These are phyloP conservation scores for Neoscytalidium dimidiatum DNA, from an alignment of 2,329 filamentous ascomycete species.

Conservation along the genomic window DNA sequence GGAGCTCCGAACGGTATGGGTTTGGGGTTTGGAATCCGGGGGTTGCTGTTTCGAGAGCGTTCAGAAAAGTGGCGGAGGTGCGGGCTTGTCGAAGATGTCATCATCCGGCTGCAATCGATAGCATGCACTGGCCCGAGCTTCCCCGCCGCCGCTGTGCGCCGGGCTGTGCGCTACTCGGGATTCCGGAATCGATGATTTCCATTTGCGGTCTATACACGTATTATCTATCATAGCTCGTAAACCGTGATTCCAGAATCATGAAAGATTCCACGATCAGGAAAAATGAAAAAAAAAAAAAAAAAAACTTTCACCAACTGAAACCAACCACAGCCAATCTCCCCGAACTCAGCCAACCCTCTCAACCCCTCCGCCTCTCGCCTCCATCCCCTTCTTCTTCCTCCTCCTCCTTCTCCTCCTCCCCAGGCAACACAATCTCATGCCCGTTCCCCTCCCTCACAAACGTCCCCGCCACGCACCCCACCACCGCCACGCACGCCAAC, in stretches of 20 bases:
- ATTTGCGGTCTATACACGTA: too few species aligned
- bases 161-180: too few species aligned
- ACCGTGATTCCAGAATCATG: too few species aligned
- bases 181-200: too few species aligned
- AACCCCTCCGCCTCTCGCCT: background rate
- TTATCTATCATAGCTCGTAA: too few species aligned
- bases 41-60: too few species aligned
- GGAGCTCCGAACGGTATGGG: background rate
- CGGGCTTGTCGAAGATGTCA: constrained; percentile 5
- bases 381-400: constrained; percentile 15
- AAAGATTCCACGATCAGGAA: too few species aligned
- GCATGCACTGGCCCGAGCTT: background rate
- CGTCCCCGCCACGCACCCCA: constrained; percentile 54
- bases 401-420: constrained; percentile 54
- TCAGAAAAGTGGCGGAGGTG: constrained; percentile 6
- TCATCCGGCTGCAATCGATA: constrained; percentile 10
- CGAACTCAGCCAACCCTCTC: background rate
- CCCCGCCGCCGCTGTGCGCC: too few species aligned
- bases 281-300: too few species aligned
- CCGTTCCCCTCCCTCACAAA: constrained; percentile 63
- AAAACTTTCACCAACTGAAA: too few species aligned
- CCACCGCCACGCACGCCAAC: constrained; percentile 52
- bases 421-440: constrained; percentile 66
- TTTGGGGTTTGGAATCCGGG: background rate
- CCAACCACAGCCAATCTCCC: too few species aligned